phyloP scores from a whole-genome alignment of 139 green algal species.

The Tetraselmis striata region DNA sequence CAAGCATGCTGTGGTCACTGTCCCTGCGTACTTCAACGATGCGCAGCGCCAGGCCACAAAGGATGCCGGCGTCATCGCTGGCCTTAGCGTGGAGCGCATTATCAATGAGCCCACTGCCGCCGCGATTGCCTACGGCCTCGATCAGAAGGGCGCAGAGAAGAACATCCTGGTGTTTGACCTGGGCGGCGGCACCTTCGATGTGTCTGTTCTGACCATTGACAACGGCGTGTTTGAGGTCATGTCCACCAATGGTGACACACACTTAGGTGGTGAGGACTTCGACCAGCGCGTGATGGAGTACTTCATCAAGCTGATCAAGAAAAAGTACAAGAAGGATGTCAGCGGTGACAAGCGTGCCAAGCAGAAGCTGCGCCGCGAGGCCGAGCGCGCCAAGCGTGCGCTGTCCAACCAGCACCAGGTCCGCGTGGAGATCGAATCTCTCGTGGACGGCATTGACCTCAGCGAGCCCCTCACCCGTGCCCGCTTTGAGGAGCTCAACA shows the following conservation, averaged over 20 bases:
- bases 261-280: slow-evolving; percentile 98
- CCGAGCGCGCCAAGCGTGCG: slow-evolving; percentile 95
- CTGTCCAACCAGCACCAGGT: slow-evolving; percentile 95
- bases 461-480: slow-evolving; percentile 94
- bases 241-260: slow-evolving; percentile 91
- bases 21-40: slow-evolving; percentile 99
- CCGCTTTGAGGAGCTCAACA: slow-evolving; percentile 98
- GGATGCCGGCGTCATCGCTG: slow-evolving; percentile 76
- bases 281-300: slow-evolving; percentile 98
- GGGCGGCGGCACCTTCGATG: slow-evolving; percentile 98
- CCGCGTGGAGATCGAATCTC: slow-evolving; percentile 94
- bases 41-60: slow-evolving; percentile 96
- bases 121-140: slow-evolving; percentile 93
- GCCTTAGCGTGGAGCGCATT: slow-evolving; percentile 88
- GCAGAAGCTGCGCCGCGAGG: slow-evolving; percentile 93
- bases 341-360: slow-evolving; percentile 82
- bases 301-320: slow-evolving; percentile 99
- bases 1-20: slow-evolving; percentile 84
- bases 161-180: slow-evolving; percentile 99
- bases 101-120: slow-evolving; percentile 98
- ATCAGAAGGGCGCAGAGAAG: slow-evolving; percentile 80
- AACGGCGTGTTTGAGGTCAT: slow-evolving; percentile 91
- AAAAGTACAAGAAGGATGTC: slow-evolving; percentile 92
- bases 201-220: slow-evolving; percentile 98
- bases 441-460: slow-evolving; percentile 93